Conservation (phyloP, 2,329 filamentous ascomycete genomes). For the Epicoccum sorghinum region DNA sequence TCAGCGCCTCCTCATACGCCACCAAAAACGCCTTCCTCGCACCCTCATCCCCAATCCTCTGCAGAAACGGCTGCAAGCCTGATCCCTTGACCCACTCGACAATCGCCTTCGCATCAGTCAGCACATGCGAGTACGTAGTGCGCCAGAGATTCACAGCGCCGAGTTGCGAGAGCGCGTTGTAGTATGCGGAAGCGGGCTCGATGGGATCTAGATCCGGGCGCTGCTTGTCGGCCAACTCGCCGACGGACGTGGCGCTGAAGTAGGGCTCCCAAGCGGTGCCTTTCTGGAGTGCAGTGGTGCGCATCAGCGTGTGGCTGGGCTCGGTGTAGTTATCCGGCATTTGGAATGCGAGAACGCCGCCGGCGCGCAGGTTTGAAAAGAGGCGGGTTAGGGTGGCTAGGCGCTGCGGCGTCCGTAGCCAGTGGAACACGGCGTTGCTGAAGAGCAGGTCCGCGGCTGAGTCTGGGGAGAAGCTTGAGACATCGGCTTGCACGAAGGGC, state of each 20-base stretch:
- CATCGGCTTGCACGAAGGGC: conserved; percentile 56
- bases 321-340: conserved; percentile 59
- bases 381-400: conserved; percentile 55
- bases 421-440: conserved; percentile 66
- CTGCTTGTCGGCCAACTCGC: conserved; percentile 5
- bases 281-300: conserved; percentile 42
- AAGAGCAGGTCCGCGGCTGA: conserved; percentile 52
- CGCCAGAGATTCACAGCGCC: conserved; percentile 60
- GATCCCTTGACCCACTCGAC: conserved; percentile 67
- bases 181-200: conserved; percentile 55
- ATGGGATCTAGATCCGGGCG: conserved; percentile 55
- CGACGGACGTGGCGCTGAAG: conserved; percentile 30
- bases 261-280: conserved; percentile 47
- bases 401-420: conserved; percentile 55
- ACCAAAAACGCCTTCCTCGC: conserved; percentile 52
- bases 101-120: conserved; percentile 57
- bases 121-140: conserved; percentile 60
- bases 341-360: conserved; percentile 62
- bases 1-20: conserved; percentile 56
- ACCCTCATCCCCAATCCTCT: conserved; percentile 52
- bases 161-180: conserved; percentile 55
- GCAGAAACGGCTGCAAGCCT: conserved; percentile 61
- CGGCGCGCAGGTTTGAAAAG: conserved; percentile 48
- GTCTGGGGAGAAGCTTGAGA: conserved; percentile 50
- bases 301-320: conserved; percentile 59